A percentile compares a stretch with the other conserved stretches of the same genome.
Conservation (phyloP, 805 yeast species). For the Ogataea methanolica region DNA sequence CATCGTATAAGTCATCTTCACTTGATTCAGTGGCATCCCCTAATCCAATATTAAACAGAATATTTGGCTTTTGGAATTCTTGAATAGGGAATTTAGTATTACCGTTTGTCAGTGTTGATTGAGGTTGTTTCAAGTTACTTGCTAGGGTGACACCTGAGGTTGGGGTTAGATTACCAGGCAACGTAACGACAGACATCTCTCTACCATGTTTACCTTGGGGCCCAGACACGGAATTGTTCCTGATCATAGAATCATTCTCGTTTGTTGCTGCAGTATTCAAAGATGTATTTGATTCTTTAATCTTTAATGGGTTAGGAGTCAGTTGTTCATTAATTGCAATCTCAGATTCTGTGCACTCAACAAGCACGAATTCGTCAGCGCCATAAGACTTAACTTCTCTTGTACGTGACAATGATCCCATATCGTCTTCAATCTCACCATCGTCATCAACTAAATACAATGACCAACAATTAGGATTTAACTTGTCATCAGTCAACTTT, state of each 20-base stretch:
- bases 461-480: slow-evolving; percentile 68
- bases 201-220: slow-evolving; percentile 1
- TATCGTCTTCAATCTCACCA: slow-evolving; percentile 87
- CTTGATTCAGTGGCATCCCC: too few species aligned
- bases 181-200: slow-evolving; percentile 10
- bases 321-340: slow-evolving; percentile 40
- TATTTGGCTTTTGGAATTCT: background rate
- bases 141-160: slow-evolving; percentile 16
- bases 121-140: slow-evolving; percentile 3
- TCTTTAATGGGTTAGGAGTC: slow-evolving; percentile 44
- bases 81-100: background rate
- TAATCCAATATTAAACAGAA: background rate
- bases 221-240: background rate
- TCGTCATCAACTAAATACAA: slow-evolving; percentile 87
- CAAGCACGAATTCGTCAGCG: slow-evolving; percentile 76
- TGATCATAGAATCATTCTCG: background rate
- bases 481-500: slow-evolving; percentile 8
- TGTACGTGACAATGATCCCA: slow-evolving; percentile 78
- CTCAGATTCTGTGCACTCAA: slow-evolving; percentile 50
- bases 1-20: slow-evolving; percentile 1
- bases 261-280: background rate
- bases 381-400: slow-evolving; percentile 67
- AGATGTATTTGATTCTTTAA: background rate
- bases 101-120: background rate
- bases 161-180: slow-evolving; percentile 20